phyloP scores from a whole-genome alignment of 148 eudicot genomes.

The Mesembryanthemum crystallinum region DNA sequence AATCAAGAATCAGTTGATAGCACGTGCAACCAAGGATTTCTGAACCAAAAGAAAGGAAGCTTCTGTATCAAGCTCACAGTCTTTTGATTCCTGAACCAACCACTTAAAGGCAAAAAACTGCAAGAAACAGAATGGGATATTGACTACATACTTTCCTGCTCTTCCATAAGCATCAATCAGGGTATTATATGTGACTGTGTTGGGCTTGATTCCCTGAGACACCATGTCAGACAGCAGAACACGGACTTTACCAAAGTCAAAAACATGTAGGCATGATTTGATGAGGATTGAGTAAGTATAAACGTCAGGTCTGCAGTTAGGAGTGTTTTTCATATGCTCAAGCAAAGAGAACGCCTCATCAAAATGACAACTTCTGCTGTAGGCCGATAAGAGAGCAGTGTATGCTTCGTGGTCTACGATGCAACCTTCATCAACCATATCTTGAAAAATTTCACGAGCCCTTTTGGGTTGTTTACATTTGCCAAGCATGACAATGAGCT shows the following conservation, averaged over 20 bases:
- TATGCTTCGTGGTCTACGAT: constrained; percentile 57
- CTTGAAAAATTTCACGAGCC: constrained; percentile 62
- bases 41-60: background rate
- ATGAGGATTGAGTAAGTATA: constrained; percentile 76
- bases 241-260: constrained; percentile 59
- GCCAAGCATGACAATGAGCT: constrained; percentile 91
- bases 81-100: background rate
- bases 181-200: constrained; percentile 80
- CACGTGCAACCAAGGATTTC: background rate
- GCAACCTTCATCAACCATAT: constrained; percentile 86
- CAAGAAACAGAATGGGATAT: background rate
- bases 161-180: constrained; percentile 85
- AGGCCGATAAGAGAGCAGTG: constrained; percentile 90
- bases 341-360: constrained; percentile 73
- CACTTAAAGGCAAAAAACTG: constrained; percentile 1
- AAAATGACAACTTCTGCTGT: constrained; percentile 74
- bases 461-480: constrained; percentile 88
- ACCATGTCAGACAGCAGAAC: constrained; percentile 73
- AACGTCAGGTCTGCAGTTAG: constrained; percentile 71
- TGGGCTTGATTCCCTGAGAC: constrained; percentile 70
- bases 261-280: constrained; percentile 72
- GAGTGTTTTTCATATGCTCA: constrained; percentile 65
- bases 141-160: constrained; percentile 57
- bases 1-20: background rate
- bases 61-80: background rate